phyloP scores from a whole-genome alignment of 768 basidiomycete species.

The Candolleomyces efflorescens region DNA sequence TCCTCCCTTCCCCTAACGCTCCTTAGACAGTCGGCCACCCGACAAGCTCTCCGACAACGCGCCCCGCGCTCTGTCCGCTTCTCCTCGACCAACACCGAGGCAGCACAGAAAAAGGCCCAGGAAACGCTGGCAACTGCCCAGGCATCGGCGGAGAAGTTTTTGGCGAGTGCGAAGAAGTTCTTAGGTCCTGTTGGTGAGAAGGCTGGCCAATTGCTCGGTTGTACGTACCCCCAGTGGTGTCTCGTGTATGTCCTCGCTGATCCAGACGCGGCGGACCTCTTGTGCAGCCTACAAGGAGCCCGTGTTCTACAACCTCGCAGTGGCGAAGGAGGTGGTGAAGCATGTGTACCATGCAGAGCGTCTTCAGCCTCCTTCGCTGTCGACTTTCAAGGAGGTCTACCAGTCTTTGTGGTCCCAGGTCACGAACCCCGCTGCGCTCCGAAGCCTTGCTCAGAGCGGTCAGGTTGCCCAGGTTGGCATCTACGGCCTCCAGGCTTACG shows the following conservation, averaged over 20 bases:
- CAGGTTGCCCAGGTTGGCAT: conserved; percentile 65
- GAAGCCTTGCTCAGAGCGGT: conserved; percentile 53
- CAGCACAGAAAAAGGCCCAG: conserved; percentile 67
- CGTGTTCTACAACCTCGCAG: conserved; percentile 71
- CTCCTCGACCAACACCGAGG: conserved; percentile 40
- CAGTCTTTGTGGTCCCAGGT: conserved; percentile 61
- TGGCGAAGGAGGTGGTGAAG: conserved; percentile 71
- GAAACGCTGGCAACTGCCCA: conserved; percentile 58
- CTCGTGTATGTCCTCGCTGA: not conserved
- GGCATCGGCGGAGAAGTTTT: conserved; percentile 50
- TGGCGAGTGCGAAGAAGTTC: conserved; percentile 44
- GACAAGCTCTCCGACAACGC: conserved; percentile 24
- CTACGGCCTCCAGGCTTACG: conserved; percentile 84
- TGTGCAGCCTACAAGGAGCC: conserved; percentile 67
- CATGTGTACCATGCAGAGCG: conserved; percentile 71
- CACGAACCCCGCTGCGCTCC: conserved; percentile 55
- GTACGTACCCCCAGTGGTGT: conserved; percentile 19
- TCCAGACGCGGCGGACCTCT: not conserved
- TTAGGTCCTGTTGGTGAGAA: conserved; percentile 47
- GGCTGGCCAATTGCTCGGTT: conserved; percentile 51
- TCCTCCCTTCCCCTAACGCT: conserved; percentile 19
- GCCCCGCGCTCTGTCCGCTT: conserved; percentile 29
- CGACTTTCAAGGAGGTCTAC: conserved; percentile 55
- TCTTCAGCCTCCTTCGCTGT: conserved; percentile 64
- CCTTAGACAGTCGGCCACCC: conserved; percentile 25